Base-by-base conservation (phyloP, 108 stramenopile species). In the Stephanodiscus minutulus region DNA sequence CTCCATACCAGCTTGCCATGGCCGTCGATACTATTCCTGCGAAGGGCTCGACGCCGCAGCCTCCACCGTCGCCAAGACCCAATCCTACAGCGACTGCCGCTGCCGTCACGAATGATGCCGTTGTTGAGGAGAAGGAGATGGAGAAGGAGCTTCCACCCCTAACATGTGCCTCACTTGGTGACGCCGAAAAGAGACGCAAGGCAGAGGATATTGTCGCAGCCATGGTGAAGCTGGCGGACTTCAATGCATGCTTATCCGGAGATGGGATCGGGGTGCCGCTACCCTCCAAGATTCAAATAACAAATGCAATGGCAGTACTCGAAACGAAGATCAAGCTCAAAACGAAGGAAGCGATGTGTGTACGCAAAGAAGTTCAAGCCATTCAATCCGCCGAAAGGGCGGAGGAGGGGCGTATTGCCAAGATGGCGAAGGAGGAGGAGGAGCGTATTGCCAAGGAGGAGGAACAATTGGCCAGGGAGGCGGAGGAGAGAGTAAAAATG, bases 221-320 rank as follows among this genome's bases (percentile, higher is more conserved):
- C 21, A 76, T 81, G 76, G 56, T 57, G 8, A 48, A 55, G 33
- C 54, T 81, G 2, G 69, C 39, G 39, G 71, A 77, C 53, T 27
- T 71, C 39, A 36, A 24, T 27, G 25, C 65, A 41, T 24, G 44
- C 21, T 18, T 37, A 17, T 20, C 66, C 7, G 52, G 64, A 18
- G 39, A 39, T 25, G 53, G 29, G 44, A 43, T 41, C 20, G 57
- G 63, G n/a, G 50, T 79, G 7, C 73, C 67, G 1, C 53, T 81
- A 20, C 80, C 80, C 41, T 68, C 76, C 55, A 81, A 81, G 59
- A 77, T 66, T 28, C 70, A 81, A 64, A 81, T 81, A 31, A 72
- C 70, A 17, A 71, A 65, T 22, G 71, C 70, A 68, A 81, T 81
- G 76, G 33, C 74, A 8, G 70, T 48, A 35, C 62, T 81, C 39